Base-by-base conservation (phyloP, 352 stramenopile genomes). In the Globisporangium radiosum region DNA sequence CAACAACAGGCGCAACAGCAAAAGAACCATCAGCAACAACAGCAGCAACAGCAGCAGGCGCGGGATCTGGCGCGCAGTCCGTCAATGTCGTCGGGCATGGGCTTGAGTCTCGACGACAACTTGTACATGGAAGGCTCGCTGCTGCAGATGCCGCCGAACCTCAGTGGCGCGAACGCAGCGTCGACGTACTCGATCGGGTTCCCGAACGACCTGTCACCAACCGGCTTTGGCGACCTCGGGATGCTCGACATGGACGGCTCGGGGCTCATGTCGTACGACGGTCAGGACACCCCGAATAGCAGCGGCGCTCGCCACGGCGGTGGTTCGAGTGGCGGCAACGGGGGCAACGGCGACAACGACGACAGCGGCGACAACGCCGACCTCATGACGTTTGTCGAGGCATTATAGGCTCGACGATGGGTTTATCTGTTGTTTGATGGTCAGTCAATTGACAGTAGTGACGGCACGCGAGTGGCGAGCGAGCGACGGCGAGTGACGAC, bases 371-470 rank as follows among this genome's bases (percentile, higher is more conserved):
- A 87, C 57, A 72, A 68, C 57, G 74, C 73, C 43, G 79, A 91
- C 61, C 66, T 91, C 48, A 87, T 90, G 75, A 79, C 68, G 50
- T 87, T 90, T 60, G 81, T 89, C 54, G 78, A 90, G 68, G 71
- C 77, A 59, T 71, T 90, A 56, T 82, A 64, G 63, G 58, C 38
- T 25, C 25, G 25, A 25, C 25, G 25, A 25, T 25, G 25, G 25
- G 25, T 25, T 25, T 25, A 25, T 25, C 25, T 25, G 25, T 25
- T 25, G 25, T 25, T 25, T 25, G 25, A 25, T 25, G 25, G 25
- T 25, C 25, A 25, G 25, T 25, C 25, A 25, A 25, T 25, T 25
- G 25, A 25, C 25, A 25, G 25, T 25, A 25, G 25, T 25, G 25
- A 25, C 25, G 25, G 25, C 25, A 25, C 25, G 25, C 25, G 25